Conservation (phyloP, 1,139 yeast species). For the Petasospora rhodanensis region DNA sequence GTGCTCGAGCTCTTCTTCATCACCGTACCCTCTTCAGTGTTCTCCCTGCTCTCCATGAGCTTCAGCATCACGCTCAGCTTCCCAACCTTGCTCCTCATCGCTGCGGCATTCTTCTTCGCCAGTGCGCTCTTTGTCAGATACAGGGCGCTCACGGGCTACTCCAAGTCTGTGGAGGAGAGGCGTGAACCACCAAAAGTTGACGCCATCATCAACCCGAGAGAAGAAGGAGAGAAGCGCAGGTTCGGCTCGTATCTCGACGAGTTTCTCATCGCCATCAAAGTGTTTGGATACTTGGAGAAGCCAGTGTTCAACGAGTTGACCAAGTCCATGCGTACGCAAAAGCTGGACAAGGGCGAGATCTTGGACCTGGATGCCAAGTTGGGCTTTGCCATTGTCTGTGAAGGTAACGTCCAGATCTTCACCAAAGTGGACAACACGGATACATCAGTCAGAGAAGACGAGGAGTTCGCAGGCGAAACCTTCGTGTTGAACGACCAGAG, state of each 20-base stretch:
- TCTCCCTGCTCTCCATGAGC: conserved; percentile 17
- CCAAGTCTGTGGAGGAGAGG: conserved; percentile 47
- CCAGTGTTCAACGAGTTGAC: conserved; percentile 92
- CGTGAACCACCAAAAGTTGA: conserved; percentile 26
- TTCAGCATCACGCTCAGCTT: conserved; percentile 23
- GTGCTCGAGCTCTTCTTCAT: conserved; percentile 11
- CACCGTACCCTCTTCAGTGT: conserved; percentile 15
- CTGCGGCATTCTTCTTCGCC: conserved; percentile 13
- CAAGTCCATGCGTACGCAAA: conserved; percentile 86
- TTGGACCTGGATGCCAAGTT: conserved; percentile 65
- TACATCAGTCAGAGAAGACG: conserved; percentile 30
- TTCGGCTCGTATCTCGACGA: conserved; percentile 72
- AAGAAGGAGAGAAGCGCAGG: conserved; percentile 32
- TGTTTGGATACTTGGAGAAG: conserved; percentile 87
- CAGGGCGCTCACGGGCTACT: conserved; percentile 46
- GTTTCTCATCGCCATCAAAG: conserved; percentile 83
- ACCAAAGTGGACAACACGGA: conserved; percentile 35
- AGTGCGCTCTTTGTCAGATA: conserved; percentile 42
- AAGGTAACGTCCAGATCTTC: conserved; percentile 81
- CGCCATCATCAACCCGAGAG: conserved; percentile 10
- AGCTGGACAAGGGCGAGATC: conserved; percentile 71
- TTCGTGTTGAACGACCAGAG: conserved; percentile 45
- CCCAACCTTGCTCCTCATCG: conserved; percentile 16
- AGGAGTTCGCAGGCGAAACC: conserved; percentile 30
- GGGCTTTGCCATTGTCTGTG: conserved; percentile 93